A percentile compares a stretch with the other conserved stretches of the same genome.
Conservation (phyloP, 2,329 filamentous ascomycete genomes). For the Sclerotiophoma versabilis region DNA sequence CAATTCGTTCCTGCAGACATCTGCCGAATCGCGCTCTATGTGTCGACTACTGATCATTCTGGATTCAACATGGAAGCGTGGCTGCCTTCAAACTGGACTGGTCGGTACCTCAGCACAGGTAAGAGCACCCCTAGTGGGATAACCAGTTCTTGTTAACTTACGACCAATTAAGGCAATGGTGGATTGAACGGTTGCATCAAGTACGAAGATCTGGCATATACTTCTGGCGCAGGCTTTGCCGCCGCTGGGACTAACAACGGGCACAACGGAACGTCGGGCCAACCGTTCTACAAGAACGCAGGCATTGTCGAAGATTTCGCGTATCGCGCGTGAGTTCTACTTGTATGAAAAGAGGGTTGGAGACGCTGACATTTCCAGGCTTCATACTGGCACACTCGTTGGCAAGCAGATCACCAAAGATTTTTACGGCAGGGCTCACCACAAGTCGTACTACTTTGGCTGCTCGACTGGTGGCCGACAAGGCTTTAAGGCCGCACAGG, state of each 20-base stretch:
- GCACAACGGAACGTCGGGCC: slow-evolving; percentile 55
- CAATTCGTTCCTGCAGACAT: slow-evolving; percentile 47
- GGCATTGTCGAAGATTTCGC: slow-evolving; percentile 59
- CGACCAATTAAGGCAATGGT: slow-evolving; percentile 42
- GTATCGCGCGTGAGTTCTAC: slow-evolving; percentile 48
- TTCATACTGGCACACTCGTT: slow-evolving; percentile 42
- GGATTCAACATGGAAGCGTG: slow-evolving; percentile 56
- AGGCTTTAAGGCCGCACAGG: slow-evolving; percentile 45
- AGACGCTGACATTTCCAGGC: slow-evolving; percentile 23
- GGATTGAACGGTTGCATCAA: slow-evolving; percentile 51
- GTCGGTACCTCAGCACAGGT: slow-evolving; percentile 41
- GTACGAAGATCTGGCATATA: slow-evolving; percentile 52
- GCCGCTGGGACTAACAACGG: slow-evolving; percentile 53
- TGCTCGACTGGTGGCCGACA: slow-evolving; percentile 50
- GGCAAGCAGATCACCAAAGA: slow-evolving; percentile 51
- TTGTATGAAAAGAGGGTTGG: background rate
- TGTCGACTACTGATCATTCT: slow-evolving; percentile 49
- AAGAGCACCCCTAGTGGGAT: background rate
- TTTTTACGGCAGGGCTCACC: slow-evolving; percentile 51
- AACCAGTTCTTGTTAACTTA: background rate
- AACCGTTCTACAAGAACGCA: slow-evolving; percentile 55
- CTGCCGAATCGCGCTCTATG: slow-evolving; percentile 52
- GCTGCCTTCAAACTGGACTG: slow-evolving; percentile 53
- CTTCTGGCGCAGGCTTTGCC: slow-evolving; percentile 49
- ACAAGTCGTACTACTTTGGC: slow-evolving; percentile 51